Base-by-base conservation (phyloP, 805 yeast species). In the Saccharomyces kudriavzevii region DNA sequence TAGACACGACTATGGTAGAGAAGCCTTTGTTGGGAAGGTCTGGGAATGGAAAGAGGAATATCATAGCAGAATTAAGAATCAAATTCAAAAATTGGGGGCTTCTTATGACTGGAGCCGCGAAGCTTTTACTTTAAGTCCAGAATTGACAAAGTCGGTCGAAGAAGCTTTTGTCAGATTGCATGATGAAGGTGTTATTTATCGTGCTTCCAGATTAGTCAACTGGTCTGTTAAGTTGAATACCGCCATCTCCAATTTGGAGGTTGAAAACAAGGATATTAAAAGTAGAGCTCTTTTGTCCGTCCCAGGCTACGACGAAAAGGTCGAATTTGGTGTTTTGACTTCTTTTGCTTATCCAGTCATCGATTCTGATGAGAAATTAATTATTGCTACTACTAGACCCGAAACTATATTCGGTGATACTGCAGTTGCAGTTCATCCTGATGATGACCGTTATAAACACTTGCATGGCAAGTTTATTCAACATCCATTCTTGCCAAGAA, bases 31-130 rank as follows among this genome's bases (percentile, higher is more conserved):
- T 54, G 85, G 79, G 40, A 85, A 86, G 68, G 97, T 94, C 29
- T 94, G 98, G 98, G 96, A 89, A 62, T 94, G 99, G 99, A 94
- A 94, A 71, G 95, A 90, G 58, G 90, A 86, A 56, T 94, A 94
- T 75, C 97, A 94, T 63, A 71, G 71, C 53, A 85, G 87, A 65
- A 94, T 94, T 71, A 88, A 87, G 76, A 69, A 77, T 60, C 99
- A 94, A 75, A 82, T 92, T 68, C 76, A 82, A 71, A 82, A 82
- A 58, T 79, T 94, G 68, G 99, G 99, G 71, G 97, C 97, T 27
- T 94, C 99, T 20, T 94, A 90, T 66, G 98, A 91, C 70, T 94
- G 98, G 98, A 69, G 79, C 40, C 84, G 92, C 69, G 99, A 94
- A 75, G 96, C 89, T 10, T 94, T 94, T 77, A 91, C 99, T 45